Evolutionary conservation across 805 yeast genomes (phyloP), one percentile per base, ranked within the genome.

Genomic region (Debaryomyces hansenii): DNA sequence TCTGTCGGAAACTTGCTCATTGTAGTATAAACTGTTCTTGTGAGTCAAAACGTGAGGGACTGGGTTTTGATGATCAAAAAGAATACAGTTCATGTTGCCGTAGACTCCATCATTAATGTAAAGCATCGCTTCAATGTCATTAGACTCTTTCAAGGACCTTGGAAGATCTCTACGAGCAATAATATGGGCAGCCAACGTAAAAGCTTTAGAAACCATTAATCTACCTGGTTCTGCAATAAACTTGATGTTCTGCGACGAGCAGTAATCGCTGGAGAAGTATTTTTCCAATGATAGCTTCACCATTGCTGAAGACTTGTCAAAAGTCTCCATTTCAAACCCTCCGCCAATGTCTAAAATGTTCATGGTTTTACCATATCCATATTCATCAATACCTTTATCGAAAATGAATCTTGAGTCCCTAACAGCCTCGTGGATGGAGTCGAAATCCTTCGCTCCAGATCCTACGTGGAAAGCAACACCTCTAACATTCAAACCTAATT

Each of bases 391-490:
- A 6, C 83, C 96, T 46, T 67, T 59, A 45, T 84, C 85, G 59
- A 91, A 92, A 3, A 91, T 80, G 7, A 54, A 46, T 42, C 82
- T 78, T 1, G 96, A 79, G 59, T 90, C 96, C 44, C 69, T 63
- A 33, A 90, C 80, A 0, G 97, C 96, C 50, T 79, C 79, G 46
- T 73, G 74, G 53, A 88, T 78, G 3, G 92, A 78, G 37, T 70
- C 64, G 46, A 82, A 78, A 61, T 89, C 94, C 42, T 79, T 79
- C 11, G 96, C 92, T 29, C 97, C 98, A 1, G 96, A 88, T 1
- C 99, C 99, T 49, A 91, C 88, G 64, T 92, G 99, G 78, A 92
- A 92, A 4, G 96, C 90, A 31, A 91, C 91, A 43, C 99, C 99
- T 12, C 70, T 80, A 32, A 92, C 78, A 49, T 79, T 71, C 55